phyloP scores from a whole-genome alignment of 2,329 filamentous ascomycete genomes.

The Chaetomium strumarium region DNA sequence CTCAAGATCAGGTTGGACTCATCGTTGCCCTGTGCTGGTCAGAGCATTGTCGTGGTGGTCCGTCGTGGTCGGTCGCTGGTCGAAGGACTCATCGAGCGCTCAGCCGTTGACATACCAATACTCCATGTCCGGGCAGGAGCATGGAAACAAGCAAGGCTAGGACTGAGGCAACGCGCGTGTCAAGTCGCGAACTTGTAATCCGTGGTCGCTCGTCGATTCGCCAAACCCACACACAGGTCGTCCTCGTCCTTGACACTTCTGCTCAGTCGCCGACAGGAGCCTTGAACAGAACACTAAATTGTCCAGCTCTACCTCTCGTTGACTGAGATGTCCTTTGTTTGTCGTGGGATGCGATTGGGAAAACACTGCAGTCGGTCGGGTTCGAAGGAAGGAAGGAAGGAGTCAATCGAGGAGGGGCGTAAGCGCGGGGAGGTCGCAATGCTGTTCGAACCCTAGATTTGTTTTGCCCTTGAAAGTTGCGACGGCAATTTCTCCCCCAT shows the following conservation, averaged over 20 bases:
- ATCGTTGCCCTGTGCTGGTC: slow-evolving; percentile 10
- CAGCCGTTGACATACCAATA: slow-evolving; percentile 11
- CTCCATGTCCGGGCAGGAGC: slow-evolving; percentile 14
- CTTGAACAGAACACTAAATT: neutral
- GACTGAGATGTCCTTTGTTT: neutral
- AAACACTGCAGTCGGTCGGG: neutral
- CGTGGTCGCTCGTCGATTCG: neutral
- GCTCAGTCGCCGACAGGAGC: neutral
- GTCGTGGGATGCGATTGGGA: slow-evolving; percentile 7
- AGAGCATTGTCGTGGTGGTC: slow-evolving; percentile 3
- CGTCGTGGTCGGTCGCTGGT: neutral
- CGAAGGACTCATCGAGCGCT: slow-evolving; percentile 10
- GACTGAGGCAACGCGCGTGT: slow-evolving; percentile 13
- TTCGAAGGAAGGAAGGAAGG: neutral
- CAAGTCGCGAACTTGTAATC: neutral
- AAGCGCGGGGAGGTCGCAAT: neutral
- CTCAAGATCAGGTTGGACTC: slow-evolving; percentile 6
- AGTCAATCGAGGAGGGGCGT: neutral
- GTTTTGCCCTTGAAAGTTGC: neutral
- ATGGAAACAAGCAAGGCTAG: slow-evolving; percentile 13
- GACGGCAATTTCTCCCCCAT: neutral
- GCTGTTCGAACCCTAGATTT: neutral
- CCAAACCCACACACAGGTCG: neutral
- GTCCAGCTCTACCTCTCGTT: neutral
- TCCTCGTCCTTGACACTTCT: neutral